phyloP scores from a whole-genome alignment of 345 rosid species.

The Turritis glabra region DNA sequence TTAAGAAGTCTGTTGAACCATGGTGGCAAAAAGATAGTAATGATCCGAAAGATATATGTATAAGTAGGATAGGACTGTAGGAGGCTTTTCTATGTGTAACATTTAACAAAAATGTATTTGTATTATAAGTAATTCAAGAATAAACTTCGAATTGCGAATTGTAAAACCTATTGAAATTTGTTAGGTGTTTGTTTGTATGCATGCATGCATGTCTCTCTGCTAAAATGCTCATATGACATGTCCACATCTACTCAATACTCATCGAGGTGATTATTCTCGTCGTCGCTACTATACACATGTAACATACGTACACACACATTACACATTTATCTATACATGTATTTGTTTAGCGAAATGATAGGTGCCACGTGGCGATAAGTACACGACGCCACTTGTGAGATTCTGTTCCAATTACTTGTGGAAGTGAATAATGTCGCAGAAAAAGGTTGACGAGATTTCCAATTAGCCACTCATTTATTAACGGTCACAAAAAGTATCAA shows the following conservation, averaged over 20 bases:
- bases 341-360: not conserved
- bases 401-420: conserved; percentile 40
- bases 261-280: conserved; percentile 23
- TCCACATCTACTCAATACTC: conserved; percentile 31
- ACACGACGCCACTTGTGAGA: conserved; percentile 31
- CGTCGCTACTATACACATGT: not conserved
- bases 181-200: not conserved
- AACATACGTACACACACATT: conserved; percentile 3
- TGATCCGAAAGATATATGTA: too few species aligned
- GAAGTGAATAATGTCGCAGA: conserved; percentile 37
- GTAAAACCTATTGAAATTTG: not conserved
- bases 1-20: not conserved
- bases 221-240: conserved; percentile 5
- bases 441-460: conserved; percentile 31
- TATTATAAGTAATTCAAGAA: not conserved
- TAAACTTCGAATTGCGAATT: not conserved
- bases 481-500: conserved; percentile 32
- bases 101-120: not conserved
- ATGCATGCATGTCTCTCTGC: conserved; percentile 27
- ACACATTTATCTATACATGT: not conserved
- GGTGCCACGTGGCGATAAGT: not conserved
- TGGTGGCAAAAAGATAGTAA: too few species aligned
- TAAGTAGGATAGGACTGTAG: too few species aligned
- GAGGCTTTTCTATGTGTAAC: not conserved
- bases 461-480: conserved; percentile 24